Base-by-base conservation (phyloP, 2,329 filamentous ascomycete species). In the Myriosclerotinia duriaeana region DNA sequence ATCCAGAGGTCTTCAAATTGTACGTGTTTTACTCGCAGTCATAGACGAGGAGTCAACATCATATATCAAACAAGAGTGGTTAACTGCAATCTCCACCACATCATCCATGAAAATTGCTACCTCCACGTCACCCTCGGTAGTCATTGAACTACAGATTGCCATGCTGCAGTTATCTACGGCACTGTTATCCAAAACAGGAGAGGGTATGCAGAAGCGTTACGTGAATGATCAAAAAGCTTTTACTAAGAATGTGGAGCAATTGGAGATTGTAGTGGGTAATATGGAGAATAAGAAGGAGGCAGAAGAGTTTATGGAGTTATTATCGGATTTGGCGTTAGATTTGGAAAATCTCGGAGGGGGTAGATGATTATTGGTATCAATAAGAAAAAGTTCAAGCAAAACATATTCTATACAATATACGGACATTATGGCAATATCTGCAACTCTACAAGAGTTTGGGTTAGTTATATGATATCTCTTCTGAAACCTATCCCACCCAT, bases 161-260 rank as follows among this genome's bases (percentile, higher is more conserved):
- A 79, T 81, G 38, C 74, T 88, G 61, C 85, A 87, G 74, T 80
- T 89, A 1, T 83, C 82, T 30, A 80, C 83, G 15, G 78, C 81
- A 3, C 72, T 88, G n/a, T 74, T 88, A 38, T 77, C 73, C 1
- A 79, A 79, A 38, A 79, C 83, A n/a, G 69, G 72, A 17, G 69
- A 74, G 0, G 83, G 82, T 0, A 78, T 85, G 77, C 77, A 78
- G 66, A 81, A 76, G 70, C 79, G 85, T 22, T 86, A 85, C 69
- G 73, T 76, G 2, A 81, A 84, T 68, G 84, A 84, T n/a, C 79
- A 80, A 20, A 73, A 75, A 56, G 83, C 84, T 8, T 77, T 88
- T 15, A 70, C 78, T 11, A 83, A 84, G 4, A 78, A 87, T 61
- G 80, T 80, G 5, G 72, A 71, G 40, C 80, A 80, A 70, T 67